Percentiles rank a stretch among this genome's conserved stretches.
phyloP scores from a whole-genome alignment of 345 rosid genomes.

The Lumnitzera littorea region DNA sequence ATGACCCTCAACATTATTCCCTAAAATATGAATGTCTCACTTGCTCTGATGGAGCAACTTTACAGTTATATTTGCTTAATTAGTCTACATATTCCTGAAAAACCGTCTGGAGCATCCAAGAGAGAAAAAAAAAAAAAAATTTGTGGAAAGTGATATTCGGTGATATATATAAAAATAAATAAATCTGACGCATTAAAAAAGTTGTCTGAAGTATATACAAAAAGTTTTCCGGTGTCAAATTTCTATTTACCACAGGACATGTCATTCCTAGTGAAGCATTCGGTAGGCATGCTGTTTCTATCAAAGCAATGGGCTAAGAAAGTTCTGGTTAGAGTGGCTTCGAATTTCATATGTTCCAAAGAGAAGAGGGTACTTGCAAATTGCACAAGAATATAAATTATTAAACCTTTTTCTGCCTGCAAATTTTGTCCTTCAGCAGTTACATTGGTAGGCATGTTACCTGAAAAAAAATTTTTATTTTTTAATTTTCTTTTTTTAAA shows the following conservation, averaged over 20 bases:
- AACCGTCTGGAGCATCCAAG: slow-evolving; percentile 14
- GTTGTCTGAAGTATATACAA: no score
- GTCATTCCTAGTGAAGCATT: no score
- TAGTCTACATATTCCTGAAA: slow-evolving; percentile 7
- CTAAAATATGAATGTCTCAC: no score
- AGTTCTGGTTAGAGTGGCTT: neutral
- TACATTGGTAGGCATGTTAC: neutral
- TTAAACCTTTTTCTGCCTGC: neutral
- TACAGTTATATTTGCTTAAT: slow-evolving; percentile 1
- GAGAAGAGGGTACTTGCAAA: slow-evolving; percentile 4
- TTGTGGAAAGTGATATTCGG: no score
- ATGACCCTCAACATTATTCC: no score
- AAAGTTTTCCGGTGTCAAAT: no score
- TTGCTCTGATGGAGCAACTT: no score
- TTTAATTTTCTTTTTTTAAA: no score
- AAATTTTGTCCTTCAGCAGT: slow-evolving; percentile 8
- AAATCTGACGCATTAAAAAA: no score
- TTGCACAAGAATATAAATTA: slow-evolving; percentile 9
- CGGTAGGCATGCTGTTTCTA: slow-evolving; percentile 12
- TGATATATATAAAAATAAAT: no score
- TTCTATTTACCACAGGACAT: no score
- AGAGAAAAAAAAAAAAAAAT: neutral
- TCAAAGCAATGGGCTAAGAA: neutral
- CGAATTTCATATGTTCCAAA: slow-evolving; percentile 6
- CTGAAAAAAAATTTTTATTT: no score